Evolutionary conservation across 441 rosid species (phyloP).

Genomic region (Gossypium laxum): DNA sequence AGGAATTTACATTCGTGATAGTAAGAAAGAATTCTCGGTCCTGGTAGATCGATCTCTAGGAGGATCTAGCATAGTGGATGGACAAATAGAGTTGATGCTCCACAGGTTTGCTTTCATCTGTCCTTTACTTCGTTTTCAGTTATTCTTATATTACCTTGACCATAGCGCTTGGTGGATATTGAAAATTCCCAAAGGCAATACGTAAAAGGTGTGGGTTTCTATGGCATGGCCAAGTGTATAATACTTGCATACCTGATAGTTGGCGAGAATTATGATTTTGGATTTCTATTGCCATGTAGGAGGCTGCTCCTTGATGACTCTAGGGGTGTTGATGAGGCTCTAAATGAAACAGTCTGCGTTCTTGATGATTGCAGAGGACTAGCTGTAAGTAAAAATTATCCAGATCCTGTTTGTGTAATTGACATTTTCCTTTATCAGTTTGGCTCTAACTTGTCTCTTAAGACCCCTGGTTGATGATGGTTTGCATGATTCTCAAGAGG

Average conservation of each 20-base stretch:
- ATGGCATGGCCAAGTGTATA: neutral
- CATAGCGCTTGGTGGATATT: neutral
- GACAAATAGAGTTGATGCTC: conserved; percentile 91
- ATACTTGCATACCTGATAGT: conserved; percentile 1
- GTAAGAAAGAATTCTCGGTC: conserved; percentile 64
- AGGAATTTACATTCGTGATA: conserved; percentile 75
- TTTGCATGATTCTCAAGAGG: neutral
- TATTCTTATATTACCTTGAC: neutral
- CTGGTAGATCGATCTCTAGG: conserved; percentile 86
- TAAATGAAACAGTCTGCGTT: conserved; percentile 83
- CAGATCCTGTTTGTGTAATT: neutral
- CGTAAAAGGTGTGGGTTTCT: neutral
- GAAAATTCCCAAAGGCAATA: neutral
- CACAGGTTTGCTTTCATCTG: conserved; percentile 48
- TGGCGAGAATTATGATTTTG: neutral
- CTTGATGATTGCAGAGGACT: conserved; percentile 60
- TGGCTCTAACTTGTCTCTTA: conserved; percentile 2
- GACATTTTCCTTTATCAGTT: neutral
- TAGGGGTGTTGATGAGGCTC: conserved; percentile 81
- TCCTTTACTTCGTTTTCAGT: conserved; percentile 1
- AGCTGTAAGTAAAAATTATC: conserved; percentile 41
- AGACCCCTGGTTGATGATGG: neutral
- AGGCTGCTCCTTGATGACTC: conserved; percentile 84
- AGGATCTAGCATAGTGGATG: conserved; percentile 82
- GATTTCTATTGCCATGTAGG: conserved; percentile 36